Percentiles rank a stretch among this genome's conserved stretches.
These are phyloP conservation scores for Podospora bellae-mahoneyi DNA, from an alignment of 495 filamentous ascomycete species.

Conservation along the genomic window DNA sequence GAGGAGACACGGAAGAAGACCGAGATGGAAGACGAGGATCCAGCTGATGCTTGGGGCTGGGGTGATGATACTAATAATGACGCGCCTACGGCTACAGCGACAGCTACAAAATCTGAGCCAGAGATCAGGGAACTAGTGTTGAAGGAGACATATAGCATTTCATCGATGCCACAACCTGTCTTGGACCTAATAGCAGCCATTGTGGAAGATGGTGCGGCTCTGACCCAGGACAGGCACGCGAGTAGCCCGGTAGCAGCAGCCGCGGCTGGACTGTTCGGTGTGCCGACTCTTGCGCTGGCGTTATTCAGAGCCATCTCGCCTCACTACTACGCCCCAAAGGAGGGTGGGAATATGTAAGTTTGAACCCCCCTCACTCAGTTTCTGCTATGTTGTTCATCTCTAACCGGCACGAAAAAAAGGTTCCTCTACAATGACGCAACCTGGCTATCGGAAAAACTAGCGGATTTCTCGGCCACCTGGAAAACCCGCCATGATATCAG, in stretches of 20 bases:
- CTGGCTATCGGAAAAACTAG: conserved; percentile 71
- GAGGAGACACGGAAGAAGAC: conserved; percentile 23
- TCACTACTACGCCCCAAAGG: conserved; percentile 65
- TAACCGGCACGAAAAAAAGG: conserved; percentile 36
- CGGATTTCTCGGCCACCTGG: conserved; percentile 54
- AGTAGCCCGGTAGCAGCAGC: conserved; percentile 61
- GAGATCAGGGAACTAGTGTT: conserved; percentile 60
- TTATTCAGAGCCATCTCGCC: conserved; percentile 88
- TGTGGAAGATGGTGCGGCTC: conserved; percentile 63
- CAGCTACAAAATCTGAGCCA: conserved; percentile 18
- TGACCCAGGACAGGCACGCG: conserved; percentile 46
- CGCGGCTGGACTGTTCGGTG: conserved; percentile 67
- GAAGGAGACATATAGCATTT: conserved; percentile 82
- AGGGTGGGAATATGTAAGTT: conserved; percentile 69
- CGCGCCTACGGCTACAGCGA: conserved; percentile 15
- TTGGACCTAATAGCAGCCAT: conserved; percentile 66
- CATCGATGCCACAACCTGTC: conserved; percentile 75
- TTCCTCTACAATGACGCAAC: conserved; percentile 89
- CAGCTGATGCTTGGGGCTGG: conserved; percentile 69
- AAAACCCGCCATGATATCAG: conserved; percentile 43
- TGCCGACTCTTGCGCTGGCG: conserved; percentile 81
- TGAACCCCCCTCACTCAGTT: neutral
- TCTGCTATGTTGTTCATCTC: conserved; percentile 5
- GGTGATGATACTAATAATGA: conserved; percentile 50
- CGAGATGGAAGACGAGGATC: conserved; percentile 49